A percentile compares a stretch with the other conserved stretches of the same genome.
phyloP scores from a whole-genome alignment of 345 rosid species.

The Litchi chinensis region DNA sequence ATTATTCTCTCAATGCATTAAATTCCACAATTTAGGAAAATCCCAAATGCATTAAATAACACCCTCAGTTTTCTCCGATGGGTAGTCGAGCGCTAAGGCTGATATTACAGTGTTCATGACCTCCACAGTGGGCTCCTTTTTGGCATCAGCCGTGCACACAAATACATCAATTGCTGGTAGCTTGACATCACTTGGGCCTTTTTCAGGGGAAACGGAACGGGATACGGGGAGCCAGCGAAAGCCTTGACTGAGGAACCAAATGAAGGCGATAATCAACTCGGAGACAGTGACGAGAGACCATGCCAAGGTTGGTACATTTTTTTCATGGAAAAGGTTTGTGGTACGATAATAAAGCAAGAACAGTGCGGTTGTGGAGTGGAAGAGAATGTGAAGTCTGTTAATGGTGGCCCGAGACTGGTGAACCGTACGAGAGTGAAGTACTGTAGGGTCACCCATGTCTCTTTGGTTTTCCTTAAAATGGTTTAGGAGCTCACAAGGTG shows the following conservation, averaged over 20 bases:
- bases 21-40: no score
- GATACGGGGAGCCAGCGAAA: slow-evolving; percentile 39
- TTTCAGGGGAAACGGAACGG: slow-evolving; percentile 35
- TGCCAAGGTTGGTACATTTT: neutral
- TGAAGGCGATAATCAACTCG: slow-evolving; percentile 31
- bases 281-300: slow-evolving; percentile 30
- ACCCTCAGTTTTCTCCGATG: slow-evolving; percentile 49
- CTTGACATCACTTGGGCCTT: slow-evolving; percentile 13
- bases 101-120: slow-evolving; percentile 57
- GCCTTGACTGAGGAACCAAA: slow-evolving; percentile 46
- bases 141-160: slow-evolving; percentile 52
- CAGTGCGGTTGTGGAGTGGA: slow-evolving; percentile 34
- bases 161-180: slow-evolving; percentile 54
- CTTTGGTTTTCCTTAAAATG: neutral
- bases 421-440: neutral
- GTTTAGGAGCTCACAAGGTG: neutral
- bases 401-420: neutral
- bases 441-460: neutral
- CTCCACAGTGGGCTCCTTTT: slow-evolving; percentile 48
- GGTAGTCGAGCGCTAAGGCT: slow-evolving; percentile 52
- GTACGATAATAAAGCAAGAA: slow-evolving; percentile 22
- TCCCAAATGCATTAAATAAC: no score
- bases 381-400: slow-evolving; percentile 19
- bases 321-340: neutral
- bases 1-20: no score